These are phyloP conservation scores for Arthonia radiata DNA, from an alignment of 495 filamentous ascomycete species.

Conservation along the genomic window DNA sequence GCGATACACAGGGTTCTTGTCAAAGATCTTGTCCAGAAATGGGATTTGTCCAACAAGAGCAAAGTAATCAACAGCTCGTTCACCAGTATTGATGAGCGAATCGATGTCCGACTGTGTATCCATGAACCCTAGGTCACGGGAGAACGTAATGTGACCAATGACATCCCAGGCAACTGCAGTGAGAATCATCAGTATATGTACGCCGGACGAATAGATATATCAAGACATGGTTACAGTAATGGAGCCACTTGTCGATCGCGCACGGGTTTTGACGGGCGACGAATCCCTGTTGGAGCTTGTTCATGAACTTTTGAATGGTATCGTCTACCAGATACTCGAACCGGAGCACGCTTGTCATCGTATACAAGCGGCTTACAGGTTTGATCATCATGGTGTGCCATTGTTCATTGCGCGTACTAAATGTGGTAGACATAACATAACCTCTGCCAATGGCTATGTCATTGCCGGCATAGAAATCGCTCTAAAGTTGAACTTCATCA, in stretches of 20 bases:
- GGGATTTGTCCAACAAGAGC: conserved; percentile 12
- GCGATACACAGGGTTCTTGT: conserved; percentile 10
- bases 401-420: conserved; percentile 11
- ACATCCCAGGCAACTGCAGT: conserved; percentile 17
- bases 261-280: conserved; percentile 4
- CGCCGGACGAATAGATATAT: too few relatives aligned
- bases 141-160: conserved; percentile 15
- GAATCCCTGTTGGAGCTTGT: conserved; percentile 9
- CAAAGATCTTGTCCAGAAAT: conserved; percentile 6
- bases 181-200: too few relatives aligned
- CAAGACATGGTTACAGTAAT: conserved; percentile 5
- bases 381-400: conserved; percentile 12
- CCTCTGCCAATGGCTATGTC: conserved; percentile 9
- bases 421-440: conserved; percentile 11
- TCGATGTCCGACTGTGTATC: conserved; percentile 6
- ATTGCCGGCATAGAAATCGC: conserved; percentile 11
- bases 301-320: conserved; percentile 9
- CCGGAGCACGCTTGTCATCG: conserved; percentile 12
- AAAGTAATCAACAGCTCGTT: conserved; percentile 14
- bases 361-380: conserved; percentile 10
- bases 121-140: conserved; percentile 9
- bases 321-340: conserved; percentile 10
- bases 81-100: conserved; percentile 8
- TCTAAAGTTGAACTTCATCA: conserved; percentile 5
- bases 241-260: conserved; percentile 9